These are phyloP conservation scores for Stereum hirsutum DNA, from an alignment of 1,284 basidiomycete genomes.

Conservation along the genomic window DNA sequence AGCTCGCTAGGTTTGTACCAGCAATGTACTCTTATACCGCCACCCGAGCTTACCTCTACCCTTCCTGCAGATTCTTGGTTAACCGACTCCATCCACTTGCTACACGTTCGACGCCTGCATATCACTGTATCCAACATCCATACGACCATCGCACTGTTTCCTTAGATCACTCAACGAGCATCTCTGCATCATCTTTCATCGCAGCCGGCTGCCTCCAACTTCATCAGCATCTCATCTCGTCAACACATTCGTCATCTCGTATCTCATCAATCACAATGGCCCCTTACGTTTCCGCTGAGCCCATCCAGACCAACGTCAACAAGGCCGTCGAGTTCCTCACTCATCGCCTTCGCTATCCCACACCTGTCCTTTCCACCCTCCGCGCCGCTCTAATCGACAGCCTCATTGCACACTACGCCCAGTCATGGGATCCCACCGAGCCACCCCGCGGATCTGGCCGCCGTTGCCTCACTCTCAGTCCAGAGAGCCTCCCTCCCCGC, in stretches of 20 bases:
- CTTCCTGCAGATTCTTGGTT: conserved; percentile 8
- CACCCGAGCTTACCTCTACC: neutral
- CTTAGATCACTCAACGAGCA: conserved; percentile 17
- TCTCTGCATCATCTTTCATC: conserved; percentile 31
- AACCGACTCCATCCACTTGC: conserved; percentile 15
- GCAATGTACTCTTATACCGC: neutral
- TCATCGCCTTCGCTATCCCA: conserved; percentile 49
- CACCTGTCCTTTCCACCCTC: conserved; percentile 52
- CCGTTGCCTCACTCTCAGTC: conserved; percentile 66
- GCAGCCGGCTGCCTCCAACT: conserved; percentile 49
- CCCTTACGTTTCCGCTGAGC: conserved; percentile 23
- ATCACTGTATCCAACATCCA: conserved; percentile 10
- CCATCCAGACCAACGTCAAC: conserved; percentile 55
- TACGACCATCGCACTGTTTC: conserved; percentile 13
- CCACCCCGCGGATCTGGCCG: conserved; percentile 59
- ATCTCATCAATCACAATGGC: conserved; percentile 28
- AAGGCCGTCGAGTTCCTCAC: conserved; percentile 68
- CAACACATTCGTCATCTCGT: conserved; percentile 13
- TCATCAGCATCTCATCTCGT: conserved; percentile 10
- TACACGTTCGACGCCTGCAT: conserved; percentile 19
- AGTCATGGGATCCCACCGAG: conserved; percentile 53
- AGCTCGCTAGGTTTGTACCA: conserved; percentile 23
- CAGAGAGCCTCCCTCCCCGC: conserved; percentile 56
- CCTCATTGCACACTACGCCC: conserved; percentile 54
- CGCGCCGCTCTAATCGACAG: conserved; percentile 62